Conservation (phyloP, 345 rosid species). For the Raphanus raphanistrum region DNA sequence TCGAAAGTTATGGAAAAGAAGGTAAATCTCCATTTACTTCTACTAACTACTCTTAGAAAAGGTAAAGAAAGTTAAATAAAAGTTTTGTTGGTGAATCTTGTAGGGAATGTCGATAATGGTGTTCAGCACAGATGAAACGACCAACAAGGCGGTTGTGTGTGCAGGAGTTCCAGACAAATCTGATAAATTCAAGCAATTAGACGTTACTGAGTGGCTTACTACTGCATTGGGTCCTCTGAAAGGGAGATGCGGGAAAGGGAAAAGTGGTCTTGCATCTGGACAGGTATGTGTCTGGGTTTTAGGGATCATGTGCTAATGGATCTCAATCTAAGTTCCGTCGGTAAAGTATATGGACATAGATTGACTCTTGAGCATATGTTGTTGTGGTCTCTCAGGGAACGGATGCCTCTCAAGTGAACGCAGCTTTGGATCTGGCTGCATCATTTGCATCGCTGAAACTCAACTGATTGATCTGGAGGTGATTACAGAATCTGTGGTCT, state of each 20-base stretch:
- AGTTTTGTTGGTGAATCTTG: conserved; percentile 24
- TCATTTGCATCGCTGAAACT: conserved; percentile 77
- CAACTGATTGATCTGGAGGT: conserved; percentile 41
- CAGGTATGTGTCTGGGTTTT: conserved; percentile 54
- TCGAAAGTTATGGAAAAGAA: conserved; percentile 70
- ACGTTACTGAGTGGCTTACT: conserved; percentile 87
- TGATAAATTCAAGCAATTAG: conserved; percentile 56
- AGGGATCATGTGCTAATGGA: not conserved
- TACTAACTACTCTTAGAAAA: not conserved
- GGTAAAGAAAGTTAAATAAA: not conserved
- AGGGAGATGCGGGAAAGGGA: conserved; percentile 90
- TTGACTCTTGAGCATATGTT: conserved; percentile 3
- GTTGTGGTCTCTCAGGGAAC: conserved; percentile 62
- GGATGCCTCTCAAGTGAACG: conserved; percentile 62
- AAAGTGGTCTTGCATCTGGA: conserved; percentile 86
- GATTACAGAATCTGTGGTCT: conserved; percentile 4
- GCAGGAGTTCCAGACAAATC: conserved; percentile 84
- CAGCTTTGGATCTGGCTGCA: conserved; percentile 69
- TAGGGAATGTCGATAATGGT: conserved; percentile 88
- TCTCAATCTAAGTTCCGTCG: not conserved
- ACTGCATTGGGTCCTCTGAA: conserved; percentile 77
- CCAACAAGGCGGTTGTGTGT: conserved; percentile 87
- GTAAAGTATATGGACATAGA: not conserved
- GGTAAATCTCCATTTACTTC: conserved; percentile 39
- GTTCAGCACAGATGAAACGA: conserved; percentile 74